These are phyloP conservation scores for Fusarium sp. DNA, from an alignment of 2,329 filamentous ascomycete species.

Conservation along the genomic window DNA sequence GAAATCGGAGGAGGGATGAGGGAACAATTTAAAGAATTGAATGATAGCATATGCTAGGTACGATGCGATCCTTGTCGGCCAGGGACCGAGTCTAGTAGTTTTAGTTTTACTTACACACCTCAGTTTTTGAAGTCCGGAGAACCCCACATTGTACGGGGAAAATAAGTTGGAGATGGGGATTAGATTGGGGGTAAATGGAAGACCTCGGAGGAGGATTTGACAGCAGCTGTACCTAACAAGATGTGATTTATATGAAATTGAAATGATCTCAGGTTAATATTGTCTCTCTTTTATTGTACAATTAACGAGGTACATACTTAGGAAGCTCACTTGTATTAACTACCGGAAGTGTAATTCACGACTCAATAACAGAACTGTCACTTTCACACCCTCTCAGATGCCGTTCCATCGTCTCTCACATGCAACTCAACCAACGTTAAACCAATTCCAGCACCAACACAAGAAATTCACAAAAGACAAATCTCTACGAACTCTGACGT, in stretches of 20 bases:
- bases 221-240: background rate
- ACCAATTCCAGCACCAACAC: background rate
- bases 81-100: constrained; percentile 23
- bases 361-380: background rate
- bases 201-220: constrained; percentile 27
- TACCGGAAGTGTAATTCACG: background rate
- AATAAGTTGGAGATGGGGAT: constrained; percentile 24
- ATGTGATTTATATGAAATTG: background rate
- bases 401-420: constrained; percentile 15
- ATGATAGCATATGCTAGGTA: constrained; percentile 18
- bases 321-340: no score
- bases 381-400: constrained; percentile 18
- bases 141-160: constrained; percentile 36
- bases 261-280: background rate
- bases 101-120: constrained; percentile 32
- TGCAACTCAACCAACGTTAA: constrained; percentile 3
- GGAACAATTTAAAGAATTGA: constrained; percentile 23
- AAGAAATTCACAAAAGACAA: background rate
- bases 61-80: constrained; percentile 22
- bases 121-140: constrained; percentile 22
- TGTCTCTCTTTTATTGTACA: no score
- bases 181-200: constrained; percentile 26
- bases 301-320: background rate
- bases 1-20: constrained; percentile 8
- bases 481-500: constrained; percentile 28